Conservation (phyloP, 169 alveolate genomes). For the Eimeria praecox region DNA sequence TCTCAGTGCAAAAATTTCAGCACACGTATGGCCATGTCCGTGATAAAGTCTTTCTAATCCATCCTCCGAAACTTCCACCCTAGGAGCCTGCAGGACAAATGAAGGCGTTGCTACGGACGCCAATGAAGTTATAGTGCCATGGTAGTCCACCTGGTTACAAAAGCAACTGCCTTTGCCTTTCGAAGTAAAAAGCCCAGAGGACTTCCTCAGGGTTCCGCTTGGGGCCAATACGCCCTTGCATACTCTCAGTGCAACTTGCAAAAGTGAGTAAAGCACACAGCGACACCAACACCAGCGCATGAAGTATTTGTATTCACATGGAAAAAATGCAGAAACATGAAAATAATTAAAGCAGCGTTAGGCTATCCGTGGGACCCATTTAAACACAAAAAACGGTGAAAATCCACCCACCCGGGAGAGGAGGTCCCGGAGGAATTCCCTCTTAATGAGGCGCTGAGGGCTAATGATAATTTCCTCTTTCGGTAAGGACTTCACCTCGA, state of each 20-base stretch:
- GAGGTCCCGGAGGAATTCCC: constrained; percentile 42
- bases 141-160: background rate
- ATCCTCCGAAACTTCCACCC: constrained; percentile 46
- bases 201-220: background rate
- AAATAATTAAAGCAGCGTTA: background rate
- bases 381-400: too few relatives aligned
- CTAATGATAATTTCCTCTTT: background rate
- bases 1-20: constrained; percentile 69
- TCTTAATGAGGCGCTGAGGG: constrained; percentile 60
- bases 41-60: constrained; percentile 75
- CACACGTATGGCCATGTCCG: constrained; percentile 80
- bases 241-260: background rate
- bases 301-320: background rate
- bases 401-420: constrained; percentile 33
- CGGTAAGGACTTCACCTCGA: constrained; percentile 87
- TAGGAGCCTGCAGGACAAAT: constrained; percentile 65
- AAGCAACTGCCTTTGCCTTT: background rate
- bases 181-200: background rate
- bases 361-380: background rate
- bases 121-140: background rate
- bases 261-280: background rate
- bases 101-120: background rate
- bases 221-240: background rate
- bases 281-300: background rate
- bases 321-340: background rate